These are phyloP conservation scores for Stemphylium vesicarium DNA, from an alignment of 2,329 filamentous ascomycete species.

Conservation along the genomic window DNA sequence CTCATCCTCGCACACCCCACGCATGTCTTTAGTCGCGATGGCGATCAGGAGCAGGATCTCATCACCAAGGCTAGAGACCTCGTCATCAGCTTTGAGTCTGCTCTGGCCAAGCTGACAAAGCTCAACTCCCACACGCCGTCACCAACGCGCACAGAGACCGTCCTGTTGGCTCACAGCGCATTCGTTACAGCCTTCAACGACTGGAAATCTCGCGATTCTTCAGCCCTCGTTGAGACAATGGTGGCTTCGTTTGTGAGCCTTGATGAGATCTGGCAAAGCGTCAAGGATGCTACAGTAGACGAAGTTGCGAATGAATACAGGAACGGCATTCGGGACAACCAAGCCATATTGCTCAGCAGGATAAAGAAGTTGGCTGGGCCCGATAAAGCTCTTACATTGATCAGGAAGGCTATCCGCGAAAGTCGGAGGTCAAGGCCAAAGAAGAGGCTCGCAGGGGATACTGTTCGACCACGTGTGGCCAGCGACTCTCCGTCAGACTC, in stretches of 20 bases:
- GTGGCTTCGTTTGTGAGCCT: slow-evolving; percentile 85
- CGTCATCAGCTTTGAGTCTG: slow-evolving; percentile 77
- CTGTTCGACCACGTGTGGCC: slow-evolving; percentile 70
- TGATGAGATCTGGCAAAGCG: slow-evolving; percentile 81
- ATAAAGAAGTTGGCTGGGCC: slow-evolving; percentile 79
- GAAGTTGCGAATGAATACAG: slow-evolving; percentile 78
- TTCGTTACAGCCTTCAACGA: slow-evolving; percentile 82
- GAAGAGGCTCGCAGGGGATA: slow-evolving; percentile 71
- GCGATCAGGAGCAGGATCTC: slow-evolving; percentile 72
- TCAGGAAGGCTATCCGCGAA: slow-evolving; percentile 76
- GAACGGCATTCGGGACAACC: slow-evolving; percentile 80
- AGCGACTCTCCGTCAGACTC: slow-evolving; percentile 49
- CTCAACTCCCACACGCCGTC: slow-evolving; percentile 72
- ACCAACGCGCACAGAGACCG: slow-evolving; percentile 64
- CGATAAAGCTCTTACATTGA: slow-evolving; percentile 73
- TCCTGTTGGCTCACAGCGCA: slow-evolving; percentile 73
- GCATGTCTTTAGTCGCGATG: slow-evolving; percentile 77
- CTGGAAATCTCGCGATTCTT: slow-evolving; percentile 83
- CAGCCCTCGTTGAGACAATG: slow-evolving; percentile 81
- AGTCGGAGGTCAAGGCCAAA: slow-evolving; percentile 69
- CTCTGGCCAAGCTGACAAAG: slow-evolving; percentile 68
- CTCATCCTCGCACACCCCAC: slow-evolving; percentile 80
- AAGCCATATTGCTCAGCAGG: slow-evolving; percentile 77
- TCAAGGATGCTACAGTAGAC: slow-evolving; percentile 77
- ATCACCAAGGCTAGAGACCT: slow-evolving; percentile 79